Conservation (phyloP, 495 filamentous ascomycete genomes). For the Rusavskia elegans region DNA sequence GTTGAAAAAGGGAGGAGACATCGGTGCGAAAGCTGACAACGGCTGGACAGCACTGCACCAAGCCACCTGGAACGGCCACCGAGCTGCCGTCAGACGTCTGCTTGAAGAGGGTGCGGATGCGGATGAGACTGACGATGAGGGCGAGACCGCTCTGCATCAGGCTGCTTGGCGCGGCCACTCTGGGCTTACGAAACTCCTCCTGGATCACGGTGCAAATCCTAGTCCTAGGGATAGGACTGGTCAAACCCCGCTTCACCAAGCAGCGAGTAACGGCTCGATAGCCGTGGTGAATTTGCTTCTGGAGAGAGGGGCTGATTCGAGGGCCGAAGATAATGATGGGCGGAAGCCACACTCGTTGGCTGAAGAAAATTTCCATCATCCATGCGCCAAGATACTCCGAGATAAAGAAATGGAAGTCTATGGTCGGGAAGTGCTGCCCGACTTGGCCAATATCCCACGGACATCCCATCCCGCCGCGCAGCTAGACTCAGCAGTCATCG, state of each 20-base stretch:
- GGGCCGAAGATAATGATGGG: constrained; percentile 5
- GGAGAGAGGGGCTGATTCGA: constrained; percentile 8
- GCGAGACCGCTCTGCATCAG: constrained; percentile 16
- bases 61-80: constrained; percentile 13
- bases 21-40: constrained; percentile 10
- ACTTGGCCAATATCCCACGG: neutral
- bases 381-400: neutral
- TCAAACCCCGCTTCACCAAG: constrained; percentile 7
- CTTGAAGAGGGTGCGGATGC: neutral
- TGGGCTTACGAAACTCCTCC: neutral
- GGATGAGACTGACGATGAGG: constrained; percentile 4
- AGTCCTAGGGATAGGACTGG: constrained; percentile 1
- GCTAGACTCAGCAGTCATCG: neutral
- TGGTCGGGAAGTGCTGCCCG: neutral
- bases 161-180: constrained; percentile 13
- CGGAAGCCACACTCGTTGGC: constrained; percentile 4
- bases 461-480: neutral
- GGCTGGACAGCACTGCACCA: constrained; percentile 17
- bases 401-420: neutral
- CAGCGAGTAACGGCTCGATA: constrained; percentile 1
- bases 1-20: neutral
- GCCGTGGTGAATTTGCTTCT: constrained; percentile 5
- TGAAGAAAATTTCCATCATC: constrained; percentile 3
- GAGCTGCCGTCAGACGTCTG: neutral
- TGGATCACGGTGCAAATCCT: neutral